A percentile compares a stretch with the other conserved stretches of the same genome.
phyloP scores from a whole-genome alignment of 345 rosid species.

The Rhodomyrtus tomentosa region DNA sequence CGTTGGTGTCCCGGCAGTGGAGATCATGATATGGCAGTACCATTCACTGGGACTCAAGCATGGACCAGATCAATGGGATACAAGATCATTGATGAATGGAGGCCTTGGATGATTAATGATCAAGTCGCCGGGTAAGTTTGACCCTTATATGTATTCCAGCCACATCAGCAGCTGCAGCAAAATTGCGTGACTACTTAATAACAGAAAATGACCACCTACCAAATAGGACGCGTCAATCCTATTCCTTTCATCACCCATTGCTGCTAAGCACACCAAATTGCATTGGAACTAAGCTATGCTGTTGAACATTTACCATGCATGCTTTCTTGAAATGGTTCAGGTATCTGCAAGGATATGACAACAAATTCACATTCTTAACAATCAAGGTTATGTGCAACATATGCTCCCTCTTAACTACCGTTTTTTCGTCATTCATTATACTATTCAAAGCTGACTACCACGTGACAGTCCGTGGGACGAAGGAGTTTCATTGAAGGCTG shows the following conservation, averaged over 20 bases:
- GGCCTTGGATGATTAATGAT: not conserved
- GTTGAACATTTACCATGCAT: not conserved
- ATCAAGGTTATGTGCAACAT: constrained; percentile 28
- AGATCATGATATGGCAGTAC: not conserved
- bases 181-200: not conserved
- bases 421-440: not conserved
- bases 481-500: not conserved
- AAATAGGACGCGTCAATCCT: not conserved
- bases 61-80: constrained; percentile 9
- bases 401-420: not conserved
- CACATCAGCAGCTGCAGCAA: not conserved
- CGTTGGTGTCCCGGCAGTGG: constrained; percentile 4
- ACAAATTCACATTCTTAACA: constrained; percentile 39
- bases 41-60: constrained; percentile 5
- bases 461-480: not conserved
- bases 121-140: constrained; percentile 8
- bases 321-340: constrained; percentile 9
- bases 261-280: not conserved
- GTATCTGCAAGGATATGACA: constrained; percentile 38
- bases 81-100: constrained; percentile 8
- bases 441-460: not conserved
- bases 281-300: not conserved
- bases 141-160: not conserved
- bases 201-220: not conserved
- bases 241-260: not conserved